phyloP scores from a whole-genome alignment of 345 rosid genomes.

The Sisymbrium altissimum region DNA sequence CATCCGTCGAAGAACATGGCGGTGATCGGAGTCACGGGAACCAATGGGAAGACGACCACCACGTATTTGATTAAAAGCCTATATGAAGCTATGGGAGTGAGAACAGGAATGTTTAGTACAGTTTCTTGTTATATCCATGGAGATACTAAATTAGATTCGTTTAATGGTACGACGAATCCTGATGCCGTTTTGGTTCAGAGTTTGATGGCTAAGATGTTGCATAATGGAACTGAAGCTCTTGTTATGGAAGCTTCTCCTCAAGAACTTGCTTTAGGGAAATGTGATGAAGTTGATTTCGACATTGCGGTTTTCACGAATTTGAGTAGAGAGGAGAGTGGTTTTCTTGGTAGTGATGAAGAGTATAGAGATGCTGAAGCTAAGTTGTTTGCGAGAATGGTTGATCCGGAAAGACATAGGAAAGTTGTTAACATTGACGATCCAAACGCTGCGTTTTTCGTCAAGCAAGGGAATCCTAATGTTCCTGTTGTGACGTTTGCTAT shows the following conservation, averaged over 20 bases:
- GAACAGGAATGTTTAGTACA: constrained; percentile 83
- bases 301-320: constrained; percentile 83
- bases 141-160: constrained; percentile 61
- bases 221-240: constrained; percentile 84
- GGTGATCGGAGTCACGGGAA: constrained; percentile 78
- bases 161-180: constrained; percentile 39
- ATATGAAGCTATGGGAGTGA: constrained; percentile 89
- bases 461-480: constrained; percentile 70
- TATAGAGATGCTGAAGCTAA: constrained; percentile 76
- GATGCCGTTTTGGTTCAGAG: constrained; percentile 87
- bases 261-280: constrained; percentile 64
- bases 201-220: constrained; percentile 93
- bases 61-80: constrained; percentile 76
- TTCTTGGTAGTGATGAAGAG: constrained; percentile 73
- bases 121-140: constrained; percentile 74
- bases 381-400: constrained; percentile 82
- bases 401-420: constrained; percentile 90
- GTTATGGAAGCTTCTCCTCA: constrained; percentile 88
- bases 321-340: constrained; percentile 50
- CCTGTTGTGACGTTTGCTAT: constrained; percentile 88
- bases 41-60: constrained; percentile 71
- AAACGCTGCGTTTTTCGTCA: constrained; percentile 61
- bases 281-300: constrained; percentile 81
- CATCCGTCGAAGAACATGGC: constrained; percentile 78
- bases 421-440: constrained; percentile 88